A percentile compares a stretch with the other conserved stretches of the same genome.
Evolutionary conservation across 163 green algal genomes (phyloP).

Genomic region (Chlamydomonas reinhardtii): DNA sequence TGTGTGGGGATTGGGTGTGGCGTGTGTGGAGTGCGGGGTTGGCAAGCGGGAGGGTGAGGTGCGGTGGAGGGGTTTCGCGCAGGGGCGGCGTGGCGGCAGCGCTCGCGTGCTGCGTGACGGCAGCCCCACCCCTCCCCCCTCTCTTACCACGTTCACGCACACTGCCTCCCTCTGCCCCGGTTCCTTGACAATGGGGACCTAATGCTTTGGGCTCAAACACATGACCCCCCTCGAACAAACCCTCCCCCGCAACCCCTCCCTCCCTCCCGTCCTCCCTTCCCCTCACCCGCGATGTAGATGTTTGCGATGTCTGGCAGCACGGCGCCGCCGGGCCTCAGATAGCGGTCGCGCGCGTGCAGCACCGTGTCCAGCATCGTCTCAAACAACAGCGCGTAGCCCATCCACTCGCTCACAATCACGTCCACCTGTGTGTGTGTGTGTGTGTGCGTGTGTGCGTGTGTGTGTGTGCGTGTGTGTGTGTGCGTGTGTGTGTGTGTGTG

Average conservation of each 20-base stretch:
- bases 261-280: not conserved
- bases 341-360: conserved; percentile 76
- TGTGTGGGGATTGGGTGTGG: not conserved
- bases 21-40: not conserved
- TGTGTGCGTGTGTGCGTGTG: too few species aligned
- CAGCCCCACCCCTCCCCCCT: too few species aligned
- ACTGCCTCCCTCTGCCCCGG: too few species aligned
- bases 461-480: too few species aligned
- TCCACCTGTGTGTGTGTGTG: conserved; percentile 75
- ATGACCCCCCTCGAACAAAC: too few species aligned
- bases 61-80: too few species aligned
- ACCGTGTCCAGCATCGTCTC: conserved; percentile 96
- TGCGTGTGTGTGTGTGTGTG: too few species aligned
- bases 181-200: too few species aligned
- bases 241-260: not conserved
- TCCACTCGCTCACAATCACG: conserved; percentile 97
- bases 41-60: not conserved
- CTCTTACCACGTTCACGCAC: too few species aligned
- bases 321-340: conserved; percentile 84
- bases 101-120: too few species aligned
- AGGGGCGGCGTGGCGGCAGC: too few species aligned
- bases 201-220: too few species aligned
- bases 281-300: conserved; percentile 81
- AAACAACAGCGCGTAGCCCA: conserved; percentile 97
- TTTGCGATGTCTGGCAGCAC: conserved; percentile 89